A percentile compares a stretch with the other conserved stretches of the same genome.
These are phyloP conservation scores for Rhynchospora breviuscula DNA, from an alignment of 176 grass and related monocot species.

Conservation along the genomic window DNA sequence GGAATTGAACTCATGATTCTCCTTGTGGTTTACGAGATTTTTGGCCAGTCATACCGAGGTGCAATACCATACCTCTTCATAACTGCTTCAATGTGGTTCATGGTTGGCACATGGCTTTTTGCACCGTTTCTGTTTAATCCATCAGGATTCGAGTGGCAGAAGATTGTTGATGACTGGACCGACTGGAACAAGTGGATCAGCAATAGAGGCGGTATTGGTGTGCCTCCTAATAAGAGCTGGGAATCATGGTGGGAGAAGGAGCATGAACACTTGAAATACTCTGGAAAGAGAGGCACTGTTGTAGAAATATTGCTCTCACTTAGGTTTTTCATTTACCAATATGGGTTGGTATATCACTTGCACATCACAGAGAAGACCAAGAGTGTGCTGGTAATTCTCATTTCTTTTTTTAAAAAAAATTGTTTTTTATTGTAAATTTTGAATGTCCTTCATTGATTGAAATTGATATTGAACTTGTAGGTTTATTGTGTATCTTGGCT, in stretches of 20 bases:
- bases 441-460: neutral
- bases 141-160: slow-evolving; percentile 97
- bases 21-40: slow-evolving; percentile 86
- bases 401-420: neutral
- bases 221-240: slow-evolving; percentile 78
- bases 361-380: slow-evolving; percentile 61
- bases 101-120: slow-evolving; percentile 96
- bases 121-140: slow-evolving; percentile 94
- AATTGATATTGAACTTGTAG: slow-evolving; percentile 32
- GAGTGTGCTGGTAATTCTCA: slow-evolving; percentile 75
- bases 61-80: slow-evolving; percentile 86
- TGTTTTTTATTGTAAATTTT: neutral
- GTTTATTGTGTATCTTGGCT: slow-evolving; percentile 89
- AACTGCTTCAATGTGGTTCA: slow-evolving; percentile 98
- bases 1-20: slow-evolving; percentile 94
- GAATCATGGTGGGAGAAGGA: slow-evolving; percentile 99
- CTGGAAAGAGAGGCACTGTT: slow-evolving; percentile 80
- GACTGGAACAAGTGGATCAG: slow-evolving; percentile 99
- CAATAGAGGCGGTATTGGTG: slow-evolving; percentile 89
- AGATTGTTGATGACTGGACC: slow-evolving; percentile 95
- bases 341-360: slow-evolving; percentile 96
- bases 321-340: slow-evolving; percentile 95
- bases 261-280: slow-evolving; percentile 76
- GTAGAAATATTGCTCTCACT: slow-evolving; percentile 76
- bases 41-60: slow-evolving; percentile 76